Evolutionary conservation across 2,329 filamentous ascomycete genomes (phyloP).

Genomic region (Emergomyces orientalis): DNA sequence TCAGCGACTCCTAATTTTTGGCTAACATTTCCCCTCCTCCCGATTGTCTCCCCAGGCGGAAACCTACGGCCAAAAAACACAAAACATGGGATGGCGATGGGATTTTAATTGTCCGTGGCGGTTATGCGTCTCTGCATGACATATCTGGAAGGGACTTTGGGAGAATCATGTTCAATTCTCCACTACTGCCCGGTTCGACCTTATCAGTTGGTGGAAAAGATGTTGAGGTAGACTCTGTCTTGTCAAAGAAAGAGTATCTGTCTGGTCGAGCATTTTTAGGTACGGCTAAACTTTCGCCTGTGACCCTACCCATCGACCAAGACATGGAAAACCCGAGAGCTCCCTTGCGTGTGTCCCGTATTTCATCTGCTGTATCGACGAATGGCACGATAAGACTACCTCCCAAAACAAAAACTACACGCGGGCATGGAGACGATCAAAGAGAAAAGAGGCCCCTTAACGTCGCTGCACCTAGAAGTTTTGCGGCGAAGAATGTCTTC

Average conservation of each 20-base stretch:
- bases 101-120: constrained; percentile 48
- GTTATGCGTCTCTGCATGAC: constrained; percentile 53
- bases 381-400: constrained; percentile 14
- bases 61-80: constrained; percentile 61
- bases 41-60: constrained; percentile 45
- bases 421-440: constrained; percentile 10
- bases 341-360: neutral
- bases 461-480: constrained; percentile 28
- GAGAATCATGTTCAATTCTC: constrained; percentile 45
- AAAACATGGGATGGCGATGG: constrained; percentile 72
- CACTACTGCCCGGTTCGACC: constrained; percentile 50
- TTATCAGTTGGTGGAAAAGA: constrained; percentile 59
- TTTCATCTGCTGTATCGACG: neutral
- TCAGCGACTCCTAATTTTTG: neutral
- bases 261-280: constrained; percentile 24
- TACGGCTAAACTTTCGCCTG: constrained; percentile 18
- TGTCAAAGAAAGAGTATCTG: constrained; percentile 52
- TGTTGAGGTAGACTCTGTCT: constrained; percentile 55
- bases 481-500: constrained; percentile 43
- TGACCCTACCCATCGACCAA: constrained; percentile 10
- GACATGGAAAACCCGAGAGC: constrained; percentile 12
- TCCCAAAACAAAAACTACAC: constrained; percentile 16
- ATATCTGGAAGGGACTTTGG: constrained; percentile 56
- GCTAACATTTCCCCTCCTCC: neutral
- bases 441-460: constrained; percentile 36